These are phyloP conservation scores for Psilocybe azurescens DNA, from an alignment of 768 basidiomycete species.

Conservation along the genomic window DNA sequence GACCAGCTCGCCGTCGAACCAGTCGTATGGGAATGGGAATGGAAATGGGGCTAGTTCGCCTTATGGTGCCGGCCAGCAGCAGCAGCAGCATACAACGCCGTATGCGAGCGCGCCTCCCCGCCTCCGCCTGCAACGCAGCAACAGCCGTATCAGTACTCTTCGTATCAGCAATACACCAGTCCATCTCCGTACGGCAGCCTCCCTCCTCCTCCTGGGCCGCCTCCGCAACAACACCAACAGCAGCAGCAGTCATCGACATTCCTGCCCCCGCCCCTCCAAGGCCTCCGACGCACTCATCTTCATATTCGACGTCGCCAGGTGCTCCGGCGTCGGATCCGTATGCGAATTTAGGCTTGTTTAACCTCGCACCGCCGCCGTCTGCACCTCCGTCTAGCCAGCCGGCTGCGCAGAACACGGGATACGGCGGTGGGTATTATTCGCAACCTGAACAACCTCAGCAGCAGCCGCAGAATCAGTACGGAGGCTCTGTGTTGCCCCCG, in stretches of 20 bases:
- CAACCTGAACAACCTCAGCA: slow-evolving; percentile 13
- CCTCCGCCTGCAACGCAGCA: slow-evolving; percentile 27
- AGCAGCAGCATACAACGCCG: slow-evolving; percentile 19
- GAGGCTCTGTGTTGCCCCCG: not conserved
- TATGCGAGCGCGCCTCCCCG: slow-evolving; percentile 17
- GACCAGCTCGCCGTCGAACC: slow-evolving; percentile 24
- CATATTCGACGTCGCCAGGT: slow-evolving; percentile 20
- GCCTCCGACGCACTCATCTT: slow-evolving; percentile 25
- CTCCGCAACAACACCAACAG: slow-evolving; percentile 26
- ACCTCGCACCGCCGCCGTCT: slow-evolving; percentile 17
- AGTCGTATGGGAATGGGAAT: slow-evolving; percentile 9
- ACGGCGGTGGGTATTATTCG: slow-evolving; percentile 12
- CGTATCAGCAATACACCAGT: slow-evolving; percentile 22
- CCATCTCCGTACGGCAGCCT: slow-evolving; percentile 21
- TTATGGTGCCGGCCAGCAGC: slow-evolving; percentile 15
- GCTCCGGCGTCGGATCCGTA: slow-evolving; percentile 41
- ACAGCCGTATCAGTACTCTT: slow-evolving; percentile 23
- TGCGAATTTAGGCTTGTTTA: slow-evolving; percentile 41
- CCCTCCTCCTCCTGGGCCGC: slow-evolving; percentile 19
- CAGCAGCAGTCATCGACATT: slow-evolving; percentile 25
- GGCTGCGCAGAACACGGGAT: not conserved
- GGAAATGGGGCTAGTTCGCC: slow-evolving; percentile 11
- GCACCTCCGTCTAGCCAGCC: slow-evolving; percentile 4
- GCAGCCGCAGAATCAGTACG: slow-evolving; percentile 21
- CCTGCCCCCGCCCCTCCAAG: slow-evolving; percentile 41